These are phyloP conservation scores for Phytopythium kandeliae DNA, from an alignment of 352 stramenopile species.

Conservation along the genomic window DNA sequence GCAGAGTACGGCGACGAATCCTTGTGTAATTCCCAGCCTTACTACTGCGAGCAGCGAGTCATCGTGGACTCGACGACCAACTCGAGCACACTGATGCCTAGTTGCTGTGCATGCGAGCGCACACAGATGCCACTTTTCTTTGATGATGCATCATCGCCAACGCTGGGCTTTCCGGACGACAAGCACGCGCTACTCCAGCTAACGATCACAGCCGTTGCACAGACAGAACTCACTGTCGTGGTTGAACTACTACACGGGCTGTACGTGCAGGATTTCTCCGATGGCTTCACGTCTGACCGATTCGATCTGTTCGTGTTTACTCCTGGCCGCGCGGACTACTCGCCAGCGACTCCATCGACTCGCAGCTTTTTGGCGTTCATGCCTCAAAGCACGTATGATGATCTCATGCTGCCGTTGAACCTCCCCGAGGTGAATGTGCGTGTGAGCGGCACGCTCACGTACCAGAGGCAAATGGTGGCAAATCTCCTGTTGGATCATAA, in stretches of 20 bases:
- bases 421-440: slow-evolving; percentile 73
- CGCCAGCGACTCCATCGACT: slow-evolving; percentile 38
- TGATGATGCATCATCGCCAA: slow-evolving; percentile 28
- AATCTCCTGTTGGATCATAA: slow-evolving; percentile 88
- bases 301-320: slow-evolving; percentile 89
- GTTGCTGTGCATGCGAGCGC: slow-evolving; percentile 87
- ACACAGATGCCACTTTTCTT: slow-evolving; percentile 90
- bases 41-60: slow-evolving; percentile 40
- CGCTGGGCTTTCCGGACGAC: slow-evolving; percentile 91
- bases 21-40: slow-evolving; percentile 60
- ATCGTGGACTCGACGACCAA: slow-evolving; percentile 14
- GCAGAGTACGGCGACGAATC: slow-evolving; percentile 22
- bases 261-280: slow-evolving; percentile 90
- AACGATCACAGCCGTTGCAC: slow-evolving; percentile 73
- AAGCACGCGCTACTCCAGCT: slow-evolving; percentile 95
- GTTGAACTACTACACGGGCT: slow-evolving; percentile 93
- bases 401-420: slow-evolving; percentile 93
- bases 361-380: slow-evolving; percentile 85
- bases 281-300: slow-evolving; percentile 65
- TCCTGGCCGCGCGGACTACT: slow-evolving; percentile 74
- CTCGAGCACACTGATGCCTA: slow-evolving; percentile 16
- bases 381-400: slow-evolving; percentile 63
- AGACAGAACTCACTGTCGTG: slow-evolving; percentile 85
- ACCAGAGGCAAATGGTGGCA: slow-evolving; percentile 68
- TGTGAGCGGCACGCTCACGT: slow-evolving; percentile 42